Base-by-base conservation (phyloP, 805 yeast species). In the Candida qinlingensis region DNA sequence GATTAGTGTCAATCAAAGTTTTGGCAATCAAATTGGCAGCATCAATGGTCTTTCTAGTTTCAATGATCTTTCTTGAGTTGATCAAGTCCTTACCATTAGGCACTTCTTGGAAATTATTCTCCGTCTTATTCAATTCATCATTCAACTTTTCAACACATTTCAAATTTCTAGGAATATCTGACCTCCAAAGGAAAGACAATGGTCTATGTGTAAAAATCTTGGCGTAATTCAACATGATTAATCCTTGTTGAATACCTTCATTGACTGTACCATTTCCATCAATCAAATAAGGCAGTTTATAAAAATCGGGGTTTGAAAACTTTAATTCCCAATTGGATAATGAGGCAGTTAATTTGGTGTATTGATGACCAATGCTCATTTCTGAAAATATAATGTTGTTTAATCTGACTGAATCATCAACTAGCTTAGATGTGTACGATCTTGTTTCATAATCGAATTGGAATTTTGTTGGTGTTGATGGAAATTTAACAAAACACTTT, bases 161-260 rank as follows among this genome's bases (percentile, higher is more conserved):
- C 19, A 75, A 67, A 43, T 67, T 68, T 47, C 66, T 69, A 5
- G 78, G 73, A 19, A 71, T 62, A 52, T 72, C 76, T 1, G 75
- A 70, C 56, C 76, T 70, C 80, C 80, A 77, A 4, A 76, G 61
- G 56, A 70, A 75, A 8, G 81, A 76, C 48, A 77, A 69, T 3
- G 81, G 82, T 48, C 81, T 59, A 58, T 77, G 80, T 4, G 77
- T 74, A 53, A 76, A 77, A n/a, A 77, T 75, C 52, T 73, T 75
- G 1, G 81, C 80, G 59, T 77, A 77, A 49, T 73, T 73, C 45
- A 72, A 64, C 59, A 77, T 59, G 47, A 76, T 64, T 8, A 73
- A 65, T 1, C 80, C 70, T 54, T 77, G 81, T 46, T 75, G 79
- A 4, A 76, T 73, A 30, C 81, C 82, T 48, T 77, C 80, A 55